Evolutionary conservation across 805 yeast genomes (phyloP).

Genomic region (Metschnikowia chrysomelidarum): DNA sequence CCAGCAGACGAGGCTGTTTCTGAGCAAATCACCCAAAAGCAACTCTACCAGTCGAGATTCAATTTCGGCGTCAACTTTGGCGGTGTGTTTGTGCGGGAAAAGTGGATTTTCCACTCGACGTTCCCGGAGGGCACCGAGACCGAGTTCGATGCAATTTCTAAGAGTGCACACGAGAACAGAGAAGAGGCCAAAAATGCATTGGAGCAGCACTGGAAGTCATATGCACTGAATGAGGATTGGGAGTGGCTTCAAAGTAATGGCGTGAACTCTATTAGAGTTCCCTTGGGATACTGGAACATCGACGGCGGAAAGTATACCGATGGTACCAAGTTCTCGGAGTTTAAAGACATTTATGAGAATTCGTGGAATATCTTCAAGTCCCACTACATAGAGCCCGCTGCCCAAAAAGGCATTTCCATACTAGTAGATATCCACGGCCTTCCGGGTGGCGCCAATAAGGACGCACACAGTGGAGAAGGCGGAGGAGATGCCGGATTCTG

Average conservation of each 20-base stretch:
- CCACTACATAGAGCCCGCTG: slow-evolving; percentile 58
- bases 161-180: slow-evolving; percentile 44
- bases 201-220: slow-evolving; percentile 65
- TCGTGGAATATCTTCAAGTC: slow-evolving; percentile 68
- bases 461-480: slow-evolving; percentile 76
- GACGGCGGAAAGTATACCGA: slow-evolving; percentile 55
- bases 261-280: slow-evolving; percentile 80
- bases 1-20: slow-evolving; percentile 36
- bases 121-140: slow-evolving; percentile 58
- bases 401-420: slow-evolving; percentile 60
- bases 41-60: slow-evolving; percentile 57
- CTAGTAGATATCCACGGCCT: slow-evolving; percentile 84
- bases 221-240: slow-evolving; percentile 74
- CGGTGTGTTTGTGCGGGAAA: slow-evolving; percentile 73
- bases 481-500: slow-evolving; percentile 65
- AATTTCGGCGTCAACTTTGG: slow-evolving; percentile 90
- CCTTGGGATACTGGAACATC: slow-evolving; percentile 92
- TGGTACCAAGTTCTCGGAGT: slow-evolving; percentile 61
- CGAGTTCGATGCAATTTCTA: slow-evolving; percentile 72
- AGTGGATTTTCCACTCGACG: slow-evolving; percentile 66
- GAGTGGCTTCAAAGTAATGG: slow-evolving; percentile 62
- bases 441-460: slow-evolving; percentile 90
- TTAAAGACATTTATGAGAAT: slow-evolving; percentile 56
- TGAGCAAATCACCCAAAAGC: slow-evolving; percentile 34
- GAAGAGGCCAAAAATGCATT: slow-evolving; percentile 53